phyloP scores from a whole-genome alignment of 2,329 filamentous ascomycete genomes.

The Exophiala xenobiotica region DNA sequence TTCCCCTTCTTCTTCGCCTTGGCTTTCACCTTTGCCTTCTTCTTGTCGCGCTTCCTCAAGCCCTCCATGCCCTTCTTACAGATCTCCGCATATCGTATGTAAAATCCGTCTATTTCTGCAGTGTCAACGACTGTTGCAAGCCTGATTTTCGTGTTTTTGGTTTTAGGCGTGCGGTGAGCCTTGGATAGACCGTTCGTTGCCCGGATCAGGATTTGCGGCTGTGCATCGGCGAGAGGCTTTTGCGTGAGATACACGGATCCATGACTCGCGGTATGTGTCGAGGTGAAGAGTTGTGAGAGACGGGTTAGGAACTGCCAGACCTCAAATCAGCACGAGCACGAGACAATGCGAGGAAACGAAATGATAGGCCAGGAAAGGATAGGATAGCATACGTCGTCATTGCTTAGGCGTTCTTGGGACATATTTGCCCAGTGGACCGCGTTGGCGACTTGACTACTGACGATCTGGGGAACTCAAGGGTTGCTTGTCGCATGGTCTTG shows the following conservation, averaged over 20 bases:
- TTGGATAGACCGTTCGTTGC: conserved; percentile 74
- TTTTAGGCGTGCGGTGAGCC: conserved; percentile 32
- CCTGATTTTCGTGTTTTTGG: conserved; percentile 60
- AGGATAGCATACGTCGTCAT: conserved; percentile 47
- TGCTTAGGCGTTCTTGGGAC: conserved; percentile 35
- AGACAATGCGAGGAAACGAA: too few species aligned
- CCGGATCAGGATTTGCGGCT: conserved; percentile 69
- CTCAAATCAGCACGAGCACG: too few species aligned
- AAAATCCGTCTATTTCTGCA: conserved; percentile 76
- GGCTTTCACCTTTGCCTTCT: conserved; percentile 75
- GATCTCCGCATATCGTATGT: conserved; percentile 78
- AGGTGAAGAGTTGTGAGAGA: conserved; percentile 41
- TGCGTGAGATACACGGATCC: conserved; percentile 47
- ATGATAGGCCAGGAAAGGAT: too few species aligned
- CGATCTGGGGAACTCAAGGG: too few species aligned
- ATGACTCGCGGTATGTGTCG: conserved; percentile 40
- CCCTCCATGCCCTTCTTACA: conserved; percentile 87
- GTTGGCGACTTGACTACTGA: neutral
- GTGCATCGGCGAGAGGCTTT: conserved; percentile 55
- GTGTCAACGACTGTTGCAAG: conserved; percentile 79
- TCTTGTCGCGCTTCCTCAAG: conserved; percentile 90
- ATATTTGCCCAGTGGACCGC: conserved; percentile 1
- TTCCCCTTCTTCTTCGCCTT: conserved; percentile 67
- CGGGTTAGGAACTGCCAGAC: conserved; percentile 49
- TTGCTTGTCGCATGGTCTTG: neutral